Conservation (phyloP, 345 rosid species). For the Psidium guajava region DNA sequence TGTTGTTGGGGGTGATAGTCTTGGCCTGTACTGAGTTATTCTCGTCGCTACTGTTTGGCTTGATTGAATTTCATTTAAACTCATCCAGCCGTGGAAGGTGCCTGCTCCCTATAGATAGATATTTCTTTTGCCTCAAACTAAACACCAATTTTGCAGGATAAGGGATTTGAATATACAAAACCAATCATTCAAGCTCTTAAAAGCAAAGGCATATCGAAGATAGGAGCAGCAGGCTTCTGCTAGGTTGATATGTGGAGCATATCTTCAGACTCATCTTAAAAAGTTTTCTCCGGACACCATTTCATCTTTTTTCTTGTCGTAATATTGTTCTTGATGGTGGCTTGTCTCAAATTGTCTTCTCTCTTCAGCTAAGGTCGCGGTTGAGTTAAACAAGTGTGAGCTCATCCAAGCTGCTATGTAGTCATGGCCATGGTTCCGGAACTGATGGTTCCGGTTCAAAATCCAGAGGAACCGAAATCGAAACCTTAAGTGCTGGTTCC, state of each 20-base stretch:
- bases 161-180: conserved; percentile 65
- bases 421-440: too few species aligned
- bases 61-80: neutral
- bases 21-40: neutral
- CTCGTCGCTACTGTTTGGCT: neutral
- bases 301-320: neutral
- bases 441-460: too few species aligned
- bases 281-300: neutral
- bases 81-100: neutral
- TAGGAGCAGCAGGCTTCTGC: conserved; percentile 42
- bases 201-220: conserved; percentile 35
- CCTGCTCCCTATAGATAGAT: neutral
- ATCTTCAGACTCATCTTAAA: neutral
- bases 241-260: conserved; percentile 18
- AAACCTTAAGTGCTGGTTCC: too few species aligned
- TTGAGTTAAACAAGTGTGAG: conserved; percentile 40
- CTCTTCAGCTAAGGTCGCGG: conserved; percentile 65
- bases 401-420: conserved; percentile 51
- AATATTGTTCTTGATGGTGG: neutral
- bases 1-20: neutral
- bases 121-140: neutral
- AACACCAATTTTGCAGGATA: conserved; percentile 29
- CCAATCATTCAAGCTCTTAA: conserved; percentile 45
- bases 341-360: neutral
- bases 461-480: too few species aligned